phyloP scores from a whole-genome alignment of 1,139 yeast species.

The Suhomyces wounanorum region DNA sequence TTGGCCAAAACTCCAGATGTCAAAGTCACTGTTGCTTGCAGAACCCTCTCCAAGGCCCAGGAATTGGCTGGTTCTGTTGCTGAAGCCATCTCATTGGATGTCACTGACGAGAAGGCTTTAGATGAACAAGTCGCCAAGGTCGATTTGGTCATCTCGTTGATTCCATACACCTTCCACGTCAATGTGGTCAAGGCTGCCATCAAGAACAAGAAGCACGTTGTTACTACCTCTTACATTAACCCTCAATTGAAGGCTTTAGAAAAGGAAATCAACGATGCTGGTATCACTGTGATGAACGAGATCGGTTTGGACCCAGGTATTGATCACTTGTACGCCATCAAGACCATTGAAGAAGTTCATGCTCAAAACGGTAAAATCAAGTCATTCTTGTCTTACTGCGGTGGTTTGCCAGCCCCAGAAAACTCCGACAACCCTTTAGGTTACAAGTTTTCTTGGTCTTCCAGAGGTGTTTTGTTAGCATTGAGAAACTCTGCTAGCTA shows the following conservation, averaged over 20 bases:
- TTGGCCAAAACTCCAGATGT: conserved; percentile 76
- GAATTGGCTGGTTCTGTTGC: conserved; percentile 83
- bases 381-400: conserved; percentile 94
- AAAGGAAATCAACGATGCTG: conserved; percentile 77
- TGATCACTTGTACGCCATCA: conserved; percentile 96
- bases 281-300: conserved; percentile 89
- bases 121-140: conserved; percentile 74
- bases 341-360: conserved; percentile 97
- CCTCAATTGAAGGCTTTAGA: conserved; percentile 86
- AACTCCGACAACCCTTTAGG: conserved; percentile 97
- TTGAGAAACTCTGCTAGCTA: conserved; percentile 90
- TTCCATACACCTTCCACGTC: conserved; percentile 94
- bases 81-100: conserved; percentile 84
- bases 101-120: conserved; percentile 71
- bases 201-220: conserved; percentile 87
- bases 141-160: conserved; percentile 89
- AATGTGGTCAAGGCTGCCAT: conserved; percentile 92
- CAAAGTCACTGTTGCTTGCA: conserved; percentile 92
- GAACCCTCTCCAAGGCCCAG: conserved; percentile 86
- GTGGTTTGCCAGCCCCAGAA: conserved; percentile 98
- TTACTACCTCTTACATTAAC: conserved; percentile 93
- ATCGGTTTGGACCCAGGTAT: conserved; percentile 98
- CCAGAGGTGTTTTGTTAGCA: conserved; percentile 95
- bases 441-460: conserved; percentile 98
- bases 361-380: conserved; percentile 86